These are phyloP conservation scores for Fusarium praegraminearum DNA, from an alignment of 2,329 filamentous ascomycete species.

Conservation along the genomic window DNA sequence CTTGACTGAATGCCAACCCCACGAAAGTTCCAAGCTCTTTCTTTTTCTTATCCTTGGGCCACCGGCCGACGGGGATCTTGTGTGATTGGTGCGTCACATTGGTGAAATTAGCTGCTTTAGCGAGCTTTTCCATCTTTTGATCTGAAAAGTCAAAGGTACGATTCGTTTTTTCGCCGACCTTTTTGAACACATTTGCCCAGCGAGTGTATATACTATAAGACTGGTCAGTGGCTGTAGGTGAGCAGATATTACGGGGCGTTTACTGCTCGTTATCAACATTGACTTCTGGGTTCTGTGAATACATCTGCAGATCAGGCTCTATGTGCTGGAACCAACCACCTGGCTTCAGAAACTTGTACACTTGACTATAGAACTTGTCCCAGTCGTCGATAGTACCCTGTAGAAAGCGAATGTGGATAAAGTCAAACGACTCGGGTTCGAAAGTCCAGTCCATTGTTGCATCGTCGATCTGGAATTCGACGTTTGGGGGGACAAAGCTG, in stretches of 20 bases:
- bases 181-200: slow-evolving; percentile 31
- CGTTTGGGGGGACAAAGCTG: slow-evolving; percentile 51
- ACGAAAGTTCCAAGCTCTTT: slow-evolving; percentile 44
- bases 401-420: slow-evolving; percentile 51
- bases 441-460: slow-evolving; percentile 59
- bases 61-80: slow-evolving; percentile 38
- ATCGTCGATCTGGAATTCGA: slow-evolving; percentile 55
- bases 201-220: slow-evolving; percentile 27
- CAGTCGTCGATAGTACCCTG: slow-evolving; percentile 50
- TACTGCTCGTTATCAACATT: slow-evolving; percentile 36
- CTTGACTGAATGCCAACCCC: slow-evolving; percentile 41
- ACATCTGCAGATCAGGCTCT: slow-evolving; percentile 42
- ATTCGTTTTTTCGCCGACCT: slow-evolving; percentile 35
- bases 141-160: slow-evolving; percentile 40
- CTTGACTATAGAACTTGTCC: slow-evolving; percentile 38
- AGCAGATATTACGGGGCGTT: accelerated
- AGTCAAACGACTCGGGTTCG: slow-evolving; percentile 47
- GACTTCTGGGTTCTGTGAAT: slow-evolving; percentile 19
- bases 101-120: slow-evolving; percentile 23
- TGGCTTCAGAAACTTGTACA: slow-evolving; percentile 39
- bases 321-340: slow-evolving; percentile 47
- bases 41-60: slow-evolving; percentile 41
- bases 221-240: accelerated
- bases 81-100: slow-evolving; percentile 19
- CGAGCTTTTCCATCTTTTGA: slow-evolving; percentile 32